Base-by-base conservation (phyloP, 768 basidiomycete genomes). In the Chalciporus sphaerocephalus region DNA sequence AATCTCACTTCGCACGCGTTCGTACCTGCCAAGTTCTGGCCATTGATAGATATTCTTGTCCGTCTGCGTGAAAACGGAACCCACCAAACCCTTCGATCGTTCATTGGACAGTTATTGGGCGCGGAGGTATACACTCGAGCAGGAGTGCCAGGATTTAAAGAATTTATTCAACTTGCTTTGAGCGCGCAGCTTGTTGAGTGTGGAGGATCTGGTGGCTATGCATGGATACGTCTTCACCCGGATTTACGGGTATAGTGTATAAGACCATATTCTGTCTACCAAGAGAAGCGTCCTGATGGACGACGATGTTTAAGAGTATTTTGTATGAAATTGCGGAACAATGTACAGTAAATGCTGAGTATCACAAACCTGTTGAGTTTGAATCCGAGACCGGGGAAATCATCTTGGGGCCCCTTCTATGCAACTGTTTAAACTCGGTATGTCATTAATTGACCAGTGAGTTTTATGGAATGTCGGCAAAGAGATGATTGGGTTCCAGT, bases 131-230 rank as follows among this genome's bases (percentile, higher is more conserved):
- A 76, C 42, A 53, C 57, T 54, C 56, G 56, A 25, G 74, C 71
- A 9, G 71, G 73, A 1, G 72, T 69, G 5, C 22, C 64, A 6
- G 68, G 56, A 20, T 75, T 78, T 50, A 60, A 60, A 15, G 66
- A 72, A 33, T 80, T 78, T 50, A 41, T 64, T 11, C 51, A 48
- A 8, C 48, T 68, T 43, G 78, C 78, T 11, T 59, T 62, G 30
- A 58, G 68, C 45, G 60, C 51, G 12, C 68, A 64, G 18, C 61
- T 78, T 23, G 52, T 77, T 42, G 63, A 67, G 33, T 60, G 67
- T 12, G 77, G 76, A 22, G 74, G 73, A 4, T 35, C 32, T 34
- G 67, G 62, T 21, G 65, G 65, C 4, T 28, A 45, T 12, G 69
- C 66, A 8, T 75, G 75, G 75, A 54, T 63, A 51, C 8, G 51